Conservation (phyloP, 2,329 filamentous ascomycete species). For the Talaromyces sp. region DNA sequence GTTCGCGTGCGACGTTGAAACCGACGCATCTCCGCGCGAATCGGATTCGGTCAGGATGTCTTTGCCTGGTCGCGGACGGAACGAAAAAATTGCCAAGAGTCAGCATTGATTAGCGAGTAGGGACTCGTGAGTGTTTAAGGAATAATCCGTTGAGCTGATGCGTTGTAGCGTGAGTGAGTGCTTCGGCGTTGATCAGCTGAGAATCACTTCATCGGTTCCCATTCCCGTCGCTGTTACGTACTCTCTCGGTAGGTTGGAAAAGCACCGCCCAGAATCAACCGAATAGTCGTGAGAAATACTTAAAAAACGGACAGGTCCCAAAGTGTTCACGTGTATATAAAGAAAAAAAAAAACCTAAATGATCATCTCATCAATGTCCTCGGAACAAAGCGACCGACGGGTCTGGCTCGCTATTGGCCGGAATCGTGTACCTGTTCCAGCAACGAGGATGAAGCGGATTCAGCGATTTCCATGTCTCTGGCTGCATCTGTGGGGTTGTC, state of each 20-base stretch:
- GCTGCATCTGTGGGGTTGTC: slow-evolving; percentile 1
- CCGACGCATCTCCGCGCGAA: background rate
- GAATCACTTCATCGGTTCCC: background rate
- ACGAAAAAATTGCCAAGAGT: background rate
- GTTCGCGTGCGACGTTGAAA: background rate
- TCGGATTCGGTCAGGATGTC: background rate
- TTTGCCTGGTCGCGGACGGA: background rate
- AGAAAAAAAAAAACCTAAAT: background rate
- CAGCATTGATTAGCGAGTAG: background rate
- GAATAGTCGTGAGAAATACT: background rate
- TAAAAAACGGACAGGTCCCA: background rate
- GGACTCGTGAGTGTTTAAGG: background rate
- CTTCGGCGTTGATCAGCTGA: background rate
- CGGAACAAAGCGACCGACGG: slow-evolving; percentile 1
- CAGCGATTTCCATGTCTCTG: background rate
- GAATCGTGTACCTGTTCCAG: background rate
- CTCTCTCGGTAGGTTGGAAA: background rate
- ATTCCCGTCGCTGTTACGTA: background rate
- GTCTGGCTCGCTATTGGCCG: slow-evolving; percentile 1
- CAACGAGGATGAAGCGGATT: background rate
- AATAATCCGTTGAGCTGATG: background rate
- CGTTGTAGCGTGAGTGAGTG: background rate
- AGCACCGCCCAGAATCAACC: too few species aligned
- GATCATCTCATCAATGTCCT: background rate
- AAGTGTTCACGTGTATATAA: background rate